These are phyloP conservation scores for Euclidium syriacum DNA, from an alignment of 345 rosid species.

Conservation along the genomic window DNA sequence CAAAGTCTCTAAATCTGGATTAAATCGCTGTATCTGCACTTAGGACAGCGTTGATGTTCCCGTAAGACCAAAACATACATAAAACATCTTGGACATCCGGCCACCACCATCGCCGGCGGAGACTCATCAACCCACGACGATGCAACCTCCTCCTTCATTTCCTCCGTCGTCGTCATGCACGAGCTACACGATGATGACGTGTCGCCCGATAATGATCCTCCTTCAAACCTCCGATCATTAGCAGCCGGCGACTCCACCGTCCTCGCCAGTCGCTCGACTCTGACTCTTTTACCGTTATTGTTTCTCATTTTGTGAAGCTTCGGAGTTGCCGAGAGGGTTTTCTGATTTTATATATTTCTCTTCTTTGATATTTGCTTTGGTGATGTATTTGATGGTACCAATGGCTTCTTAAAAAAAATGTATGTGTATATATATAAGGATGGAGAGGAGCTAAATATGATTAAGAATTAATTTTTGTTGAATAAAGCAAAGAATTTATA, in stretches of 20 bases:
- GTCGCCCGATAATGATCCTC: neutral
- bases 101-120: neutral
- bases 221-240: neutral
- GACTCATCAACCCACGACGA: slow-evolving; percentile 18
- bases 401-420: neutral
- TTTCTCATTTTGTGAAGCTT: slow-evolving; percentile 18
- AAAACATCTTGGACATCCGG: slow-evolving; percentile 14
- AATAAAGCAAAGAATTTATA: slow-evolving; percentile 13
- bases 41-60: slow-evolving; percentile 12
- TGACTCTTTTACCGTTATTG: slow-evolving; percentile 13
- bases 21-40: neutral
- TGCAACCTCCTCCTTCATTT: slow-evolving; percentile 26
- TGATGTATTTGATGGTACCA: neutral
- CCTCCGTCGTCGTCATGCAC: slow-evolving; percentile 20
- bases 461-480: neutral
- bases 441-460: neutral
- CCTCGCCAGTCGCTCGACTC: neutral
- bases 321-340: neutral
- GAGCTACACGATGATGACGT: slow-evolving; percentile 13
- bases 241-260: neutral
- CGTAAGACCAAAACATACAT: slow-evolving; percentile 9
- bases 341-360: neutral
- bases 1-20: neutral
- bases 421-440: slow-evolving; percentile 3
- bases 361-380: slow-evolving; percentile 8